A percentile compares a stretch with the other conserved stretches of the same genome.
Evolutionary conservation across 1,284 basidiomycete genomes (phyloP).

Genomic region (Coriolopsis trogii): DNA sequence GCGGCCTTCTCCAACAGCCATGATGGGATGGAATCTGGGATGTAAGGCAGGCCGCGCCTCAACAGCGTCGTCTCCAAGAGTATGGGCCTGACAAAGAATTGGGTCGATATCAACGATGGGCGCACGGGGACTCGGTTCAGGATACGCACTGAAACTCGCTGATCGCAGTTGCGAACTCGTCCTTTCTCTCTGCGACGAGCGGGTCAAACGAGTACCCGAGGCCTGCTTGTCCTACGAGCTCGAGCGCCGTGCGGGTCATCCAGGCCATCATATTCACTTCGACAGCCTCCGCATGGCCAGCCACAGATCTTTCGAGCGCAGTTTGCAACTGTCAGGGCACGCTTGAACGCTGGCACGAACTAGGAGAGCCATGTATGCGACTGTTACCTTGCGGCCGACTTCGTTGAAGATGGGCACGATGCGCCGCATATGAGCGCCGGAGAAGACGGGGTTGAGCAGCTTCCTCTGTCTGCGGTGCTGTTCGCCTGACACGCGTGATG

Average conservation of each 20-base stretch:
- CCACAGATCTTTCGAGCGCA: constrained; percentile 10
- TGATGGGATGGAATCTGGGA: constrained; percentile 8
- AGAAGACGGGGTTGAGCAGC: constrained; percentile 22
- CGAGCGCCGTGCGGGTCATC: constrained; percentile 33
- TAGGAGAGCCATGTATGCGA: too few species aligned
- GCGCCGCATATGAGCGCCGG: constrained; percentile 18
- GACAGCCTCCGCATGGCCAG: neutral
- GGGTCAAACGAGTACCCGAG: constrained; percentile 35
- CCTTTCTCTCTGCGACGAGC: constrained; percentile 17
- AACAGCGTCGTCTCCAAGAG: constrained; percentile 1
- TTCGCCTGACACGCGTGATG: neutral
- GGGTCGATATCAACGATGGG: too few species aligned
- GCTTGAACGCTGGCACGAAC: neutral
- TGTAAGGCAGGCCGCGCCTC: neutral
- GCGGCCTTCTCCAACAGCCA: constrained; percentile 10
- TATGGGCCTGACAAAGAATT: too few species aligned
- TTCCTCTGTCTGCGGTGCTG: constrained; percentile 13
- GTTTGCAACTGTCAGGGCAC: constrained; percentile 5
- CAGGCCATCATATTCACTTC: constrained; percentile 31
- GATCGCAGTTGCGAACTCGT: constrained; percentile 29
- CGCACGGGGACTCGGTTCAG: neutral
- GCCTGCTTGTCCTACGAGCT: constrained; percentile 33
- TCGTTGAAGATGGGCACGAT: constrained; percentile 18
- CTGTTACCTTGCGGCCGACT: constrained; percentile 13
- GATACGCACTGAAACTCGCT: constrained; percentile 24